A percentile compares a stretch with the other conserved stretches of the same genome.
Evolutionary conservation across 129 eudicot genomes (phyloP).

Genomic region (Flaveria bidentis): DNA sequence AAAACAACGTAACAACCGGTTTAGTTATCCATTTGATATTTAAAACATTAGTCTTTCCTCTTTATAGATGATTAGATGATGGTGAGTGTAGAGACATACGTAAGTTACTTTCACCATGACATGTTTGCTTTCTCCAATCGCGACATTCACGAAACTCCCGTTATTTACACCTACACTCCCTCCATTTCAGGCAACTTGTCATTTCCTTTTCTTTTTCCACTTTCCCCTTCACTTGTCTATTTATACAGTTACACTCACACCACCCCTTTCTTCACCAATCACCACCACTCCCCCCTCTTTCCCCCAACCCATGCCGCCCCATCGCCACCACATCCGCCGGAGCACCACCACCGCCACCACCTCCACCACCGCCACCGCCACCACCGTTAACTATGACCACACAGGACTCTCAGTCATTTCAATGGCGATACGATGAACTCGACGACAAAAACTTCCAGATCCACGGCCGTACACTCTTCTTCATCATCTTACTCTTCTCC

Average conservation of each 20-base stretch:
- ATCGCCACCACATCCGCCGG: background rate
- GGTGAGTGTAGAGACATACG: conserved; percentile 11
- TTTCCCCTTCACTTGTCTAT: conserved; percentile 20
- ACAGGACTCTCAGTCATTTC: conserved; percentile 43
- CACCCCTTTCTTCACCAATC: background rate
- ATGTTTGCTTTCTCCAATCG: conserved; percentile 34
- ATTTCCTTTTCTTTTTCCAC: conserved; percentile 19
- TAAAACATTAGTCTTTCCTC: too few relatives aligned
- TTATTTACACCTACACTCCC: conserved; percentile 24
- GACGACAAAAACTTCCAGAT: conserved; percentile 80
- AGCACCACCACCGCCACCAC: conserved; percentile 5
- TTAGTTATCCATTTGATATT: too few relatives aligned
- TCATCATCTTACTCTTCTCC: conserved; percentile 65
- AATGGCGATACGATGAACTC: conserved; percentile 80
- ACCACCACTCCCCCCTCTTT: background rate
- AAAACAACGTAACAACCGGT: too few relatives aligned
- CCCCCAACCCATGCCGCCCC: conserved; percentile 31
- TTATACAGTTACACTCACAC: background rate
- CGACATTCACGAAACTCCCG: conserved; percentile 37
- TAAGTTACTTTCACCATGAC: conserved; percentile 36
- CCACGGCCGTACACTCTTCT: conserved; percentile 76
- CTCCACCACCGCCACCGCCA: background rate
- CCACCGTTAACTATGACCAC: conserved; percentile 23
- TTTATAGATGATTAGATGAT: background rate
- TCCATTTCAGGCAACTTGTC: conserved; percentile 24